phyloP scores from a whole-genome alignment of 805 yeast genomes.

The Metschnikowia matae region DNA sequence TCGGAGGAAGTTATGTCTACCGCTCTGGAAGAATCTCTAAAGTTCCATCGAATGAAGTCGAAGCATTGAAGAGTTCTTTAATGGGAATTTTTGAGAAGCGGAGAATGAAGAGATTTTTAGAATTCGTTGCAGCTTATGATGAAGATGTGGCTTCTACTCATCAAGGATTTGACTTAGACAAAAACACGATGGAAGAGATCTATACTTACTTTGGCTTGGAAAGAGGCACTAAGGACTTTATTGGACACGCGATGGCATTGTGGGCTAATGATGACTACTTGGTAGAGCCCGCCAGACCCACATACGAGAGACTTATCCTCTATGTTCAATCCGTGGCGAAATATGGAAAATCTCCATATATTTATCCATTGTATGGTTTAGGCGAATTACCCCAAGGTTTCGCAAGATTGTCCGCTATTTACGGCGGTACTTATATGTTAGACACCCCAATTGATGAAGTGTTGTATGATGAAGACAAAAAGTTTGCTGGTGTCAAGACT shows the following conservation, averaged over 20 bases:
- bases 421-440: constrained; percentile 98
- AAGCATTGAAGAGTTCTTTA: constrained; percentile 85
- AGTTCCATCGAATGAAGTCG: constrained; percentile 88
- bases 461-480: constrained; percentile 59
- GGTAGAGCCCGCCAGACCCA: constrained; percentile 84
- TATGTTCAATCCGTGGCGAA: constrained; percentile 89
- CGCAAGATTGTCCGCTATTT: constrained; percentile 92
- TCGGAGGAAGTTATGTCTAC: constrained; percentile 93
- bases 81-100: constrained; percentile 97
- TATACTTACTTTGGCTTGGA: constrained; percentile 88
- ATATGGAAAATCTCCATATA: constrained; percentile 93
- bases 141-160: constrained; percentile 80
- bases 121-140: constrained; percentile 76
- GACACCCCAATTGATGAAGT: constrained; percentile 94
- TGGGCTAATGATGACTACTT: constrained; percentile 89
- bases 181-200: constrained; percentile 86
- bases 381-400: constrained; percentile 99
- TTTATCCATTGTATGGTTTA: constrained; percentile 92
- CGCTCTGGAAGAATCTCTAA: constrained; percentile 87
- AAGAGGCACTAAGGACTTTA: constrained; percentile 88
- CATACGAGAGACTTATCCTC: constrained; percentile 78
- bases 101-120: constrained; percentile 87
- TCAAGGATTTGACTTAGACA: constrained; percentile 80
- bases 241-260: constrained; percentile 98
- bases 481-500: constrained; percentile 81